Evolutionary conservation across 2,329 filamentous ascomycete genomes (phyloP), one percentile per base, ranked within the genome.

Genomic region (Leptographium radiaticola): DNA sequence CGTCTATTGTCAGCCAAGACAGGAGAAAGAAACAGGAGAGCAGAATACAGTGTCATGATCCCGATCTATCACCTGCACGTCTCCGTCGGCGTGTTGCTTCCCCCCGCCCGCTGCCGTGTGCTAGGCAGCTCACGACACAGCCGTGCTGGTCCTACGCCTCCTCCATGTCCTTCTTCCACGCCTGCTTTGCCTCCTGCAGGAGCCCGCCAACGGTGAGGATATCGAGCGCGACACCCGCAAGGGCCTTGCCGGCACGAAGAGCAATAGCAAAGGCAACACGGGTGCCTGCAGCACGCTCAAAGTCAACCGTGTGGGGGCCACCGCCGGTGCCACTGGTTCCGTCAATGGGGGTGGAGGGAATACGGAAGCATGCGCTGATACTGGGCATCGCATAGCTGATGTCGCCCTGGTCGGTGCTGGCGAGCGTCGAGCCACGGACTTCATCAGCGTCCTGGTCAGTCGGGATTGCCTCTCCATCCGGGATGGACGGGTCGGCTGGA

Each of bases 331-430:
- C 36, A 4, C 20, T 33, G n/a, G 39, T 44, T 13, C 52, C 52
- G 20, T 51, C 47, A 2, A 54, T 34, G 3, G 67, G 66, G 0
- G 72, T 71, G 3, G 75, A 70, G 16, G 65, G 67, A 55, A 81
- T 78, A 31, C 69, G 68, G 60, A 80, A 81, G 8, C 72, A 72
- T 1, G 71, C 67, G 53, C 70, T 75, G 40, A 83, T 62, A 52
- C 74, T 77, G 42, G 79, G 80, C 68, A 81, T 71, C 1, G 70
- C 74, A 59, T 81, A 75, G 58, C 74, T 79, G 53, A 82, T 64
- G 57, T 83, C 72, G 0, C 79, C 80, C 64, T 81, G 77, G 60
- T 83, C 79, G 0, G 77, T 80, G 58, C 75, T 79, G 6, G 78
- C 77, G 60, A 68, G 71, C 13, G 73, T 73, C 30, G 65, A 61